Base-by-base conservation (phyloP, 2,329 filamentous ascomycete genomes). In the Diaporthe citriasiana region DNA sequence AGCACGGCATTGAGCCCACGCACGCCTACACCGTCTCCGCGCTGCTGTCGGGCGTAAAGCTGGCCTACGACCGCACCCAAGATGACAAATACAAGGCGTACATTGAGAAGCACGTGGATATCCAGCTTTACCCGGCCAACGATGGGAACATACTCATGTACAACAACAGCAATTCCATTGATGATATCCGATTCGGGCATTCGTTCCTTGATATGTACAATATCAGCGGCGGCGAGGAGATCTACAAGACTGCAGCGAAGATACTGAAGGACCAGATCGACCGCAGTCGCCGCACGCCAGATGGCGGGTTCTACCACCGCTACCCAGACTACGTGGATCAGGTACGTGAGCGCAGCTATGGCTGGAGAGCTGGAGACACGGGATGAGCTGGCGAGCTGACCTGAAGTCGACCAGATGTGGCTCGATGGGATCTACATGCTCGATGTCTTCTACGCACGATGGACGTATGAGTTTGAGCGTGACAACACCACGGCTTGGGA, bases 391-490 rank as follows among this genome's bases (percentile, higher is more conserved):
- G 81, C 78, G 80, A 80, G 80, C 56, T 82, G 59, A 72, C 66
- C 72, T 0, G 87, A 87, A 73, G 84, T 84, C 84, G 1, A 4
- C 84, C 83, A 85, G 75, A 85, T 85, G 84, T 86, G 84, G 84
- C 79, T 86, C 1, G 83, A 84, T 76, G 84, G 84, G 2, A 81
- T 84, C 60, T 84, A 82, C 78, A 84, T 84, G 82, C 82, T 81
- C n/a, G 79, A 82, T 50, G 80, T 77, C 5, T 81, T 80, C 50
- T 81, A 80, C 45, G 77, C 79, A 7, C 75, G 79, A 27, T 78
- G 77, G 74, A 78, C 77, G 3, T 27, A 66, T 1, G 33, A 76
- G n/a, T 80, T 79, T 30, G 79, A 78, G 19, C 60, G 73, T 2
- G 68, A 63, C 5, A 80, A 80, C 56, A 70, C 53, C 7, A 78